phyloP scores from a whole-genome alignment of 2,329 filamentous ascomycete genomes.

The Epichloe scottii region DNA sequence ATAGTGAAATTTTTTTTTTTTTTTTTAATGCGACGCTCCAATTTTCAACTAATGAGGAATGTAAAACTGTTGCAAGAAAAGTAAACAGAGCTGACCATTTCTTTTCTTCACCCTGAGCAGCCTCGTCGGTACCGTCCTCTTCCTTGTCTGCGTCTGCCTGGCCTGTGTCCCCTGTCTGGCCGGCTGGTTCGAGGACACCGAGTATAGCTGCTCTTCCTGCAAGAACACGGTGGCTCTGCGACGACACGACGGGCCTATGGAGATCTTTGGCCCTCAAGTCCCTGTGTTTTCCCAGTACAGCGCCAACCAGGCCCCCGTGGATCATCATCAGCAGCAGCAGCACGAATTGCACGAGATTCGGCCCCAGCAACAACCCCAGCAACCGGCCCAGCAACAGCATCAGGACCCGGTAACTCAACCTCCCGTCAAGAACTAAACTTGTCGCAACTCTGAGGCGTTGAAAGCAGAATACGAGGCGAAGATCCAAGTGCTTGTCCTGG shows the following conservation, averaged over 20 bases:
- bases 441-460: neutral
- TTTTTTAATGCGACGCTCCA: too few species aligned
- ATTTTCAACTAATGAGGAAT: too few species aligned
- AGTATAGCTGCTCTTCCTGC: constrained; percentile 19
- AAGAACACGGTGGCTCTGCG: constrained; percentile 16
- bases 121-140: constrained; percentile 17
- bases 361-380: constrained; percentile 1
- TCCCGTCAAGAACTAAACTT: neutral
- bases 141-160: constrained; percentile 19
- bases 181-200: constrained; percentile 19
- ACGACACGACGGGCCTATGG: constrained; percentile 10
- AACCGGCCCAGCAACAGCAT: neutral
- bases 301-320: constrained; percentile 6
- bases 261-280: constrained; percentile 11
- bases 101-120: constrained; percentile 6
- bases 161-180: constrained; percentile 20
- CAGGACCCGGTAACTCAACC: neutral
- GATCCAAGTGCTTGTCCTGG: neutral
- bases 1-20: constrained; percentile 9
- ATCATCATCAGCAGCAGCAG: constrained; percentile 3
- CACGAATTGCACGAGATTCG: constrained; percentile 2
- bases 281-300: constrained; percentile 9
- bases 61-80: neutral
- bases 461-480: too few species aligned
- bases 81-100: neutral